These are phyloP conservation scores for Termitomyces sp. DNA, from an alignment of 768 basidiomycete genomes.

Conservation along the genomic window DNA sequence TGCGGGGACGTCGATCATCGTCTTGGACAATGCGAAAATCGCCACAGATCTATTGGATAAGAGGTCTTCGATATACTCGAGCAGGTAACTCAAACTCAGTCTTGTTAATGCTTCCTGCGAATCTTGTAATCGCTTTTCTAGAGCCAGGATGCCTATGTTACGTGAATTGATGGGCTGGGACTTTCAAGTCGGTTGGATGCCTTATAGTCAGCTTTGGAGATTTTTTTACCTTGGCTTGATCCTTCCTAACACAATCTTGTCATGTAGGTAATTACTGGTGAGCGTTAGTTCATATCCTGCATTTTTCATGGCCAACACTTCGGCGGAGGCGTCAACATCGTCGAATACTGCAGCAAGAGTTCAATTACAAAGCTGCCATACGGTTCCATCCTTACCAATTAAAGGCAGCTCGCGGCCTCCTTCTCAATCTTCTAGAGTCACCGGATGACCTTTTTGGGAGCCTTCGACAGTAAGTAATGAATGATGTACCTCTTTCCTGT, in stretches of 20 bases:
- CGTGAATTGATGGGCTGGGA: constrained; percentile 22
- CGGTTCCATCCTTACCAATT: constrained; percentile 20
- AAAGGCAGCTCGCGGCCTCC: constrained; percentile 17
- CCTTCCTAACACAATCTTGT: not conserved
- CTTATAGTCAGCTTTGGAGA: constrained; percentile 9
- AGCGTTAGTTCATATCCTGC: not conserved
- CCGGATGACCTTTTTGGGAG: constrained; percentile 16
- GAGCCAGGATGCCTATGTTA: constrained; percentile 17
- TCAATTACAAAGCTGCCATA: constrained; percentile 16
- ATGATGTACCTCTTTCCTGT: too few relatives aligned
- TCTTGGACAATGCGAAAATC: constrained; percentile 19
- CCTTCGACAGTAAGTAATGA: constrained; percentile 8
- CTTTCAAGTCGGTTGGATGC: constrained; percentile 13
- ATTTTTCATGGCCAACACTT: not conserved
- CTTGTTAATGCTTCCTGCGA: not conserved
- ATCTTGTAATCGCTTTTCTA: not conserved
- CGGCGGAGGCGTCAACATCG: constrained; percentile 21
- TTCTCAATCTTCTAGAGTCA: constrained; percentile 17
- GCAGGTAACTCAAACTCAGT: not conserved
- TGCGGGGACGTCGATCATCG: constrained; percentile 18
- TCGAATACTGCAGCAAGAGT: constrained; percentile 19
- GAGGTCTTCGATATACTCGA: constrained; percentile 20
- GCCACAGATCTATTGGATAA: constrained; percentile 23
- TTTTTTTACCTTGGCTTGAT: not conserved
- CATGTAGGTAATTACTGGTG: constrained; percentile 11